phyloP scores from a whole-genome alignment of 2,329 filamentous ascomycete genomes.

The Cladorrhinum sp. region DNA sequence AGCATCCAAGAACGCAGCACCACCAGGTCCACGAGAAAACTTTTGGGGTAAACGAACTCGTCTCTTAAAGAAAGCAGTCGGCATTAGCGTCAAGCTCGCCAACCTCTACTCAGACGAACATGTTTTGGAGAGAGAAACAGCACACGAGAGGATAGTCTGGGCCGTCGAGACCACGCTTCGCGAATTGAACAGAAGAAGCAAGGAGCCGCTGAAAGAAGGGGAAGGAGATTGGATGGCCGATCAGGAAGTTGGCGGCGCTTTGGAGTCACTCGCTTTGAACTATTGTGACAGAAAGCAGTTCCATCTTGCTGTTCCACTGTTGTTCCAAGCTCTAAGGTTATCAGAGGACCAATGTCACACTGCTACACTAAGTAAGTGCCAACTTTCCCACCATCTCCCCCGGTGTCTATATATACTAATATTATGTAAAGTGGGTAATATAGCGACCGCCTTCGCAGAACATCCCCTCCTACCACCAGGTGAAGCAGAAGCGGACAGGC shows the following conservation, averaged over 20 bases:
- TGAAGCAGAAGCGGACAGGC: constrained; percentile 31
- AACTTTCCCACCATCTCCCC: background rate
- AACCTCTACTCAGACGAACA: constrained; percentile 77
- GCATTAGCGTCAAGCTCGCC: constrained; percentile 78
- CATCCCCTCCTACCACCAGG: constrained; percentile 46
- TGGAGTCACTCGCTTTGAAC: constrained; percentile 74
- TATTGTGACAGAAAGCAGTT: constrained; percentile 73
- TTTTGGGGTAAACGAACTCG: constrained; percentile 60
- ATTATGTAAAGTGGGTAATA: constrained; percentile 65
- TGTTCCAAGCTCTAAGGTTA: constrained; percentile 76
- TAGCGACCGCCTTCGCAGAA: constrained; percentile 70
- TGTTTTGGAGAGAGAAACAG: constrained; percentile 68
- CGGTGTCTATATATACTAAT: background rate
- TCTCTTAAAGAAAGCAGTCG: constrained; percentile 70
- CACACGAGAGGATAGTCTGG: constrained; percentile 73
- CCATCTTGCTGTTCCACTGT: constrained; percentile 80
- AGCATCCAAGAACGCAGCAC: constrained; percentile 5
- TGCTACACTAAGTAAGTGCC: constrained; percentile 66
- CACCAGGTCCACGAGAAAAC: constrained; percentile 41
- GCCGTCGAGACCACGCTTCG: constrained; percentile 76
- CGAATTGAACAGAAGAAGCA: constrained; percentile 67
- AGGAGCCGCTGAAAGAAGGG: constrained; percentile 64
- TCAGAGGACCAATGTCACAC: constrained; percentile 69
- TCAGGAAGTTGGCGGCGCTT: constrained; percentile 68
- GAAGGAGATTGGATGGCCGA: constrained; percentile 70